A percentile compares a stretch with the other conserved stretches of the same genome.
Evolutionary conservation across 2,329 filamentous ascomycete genomes (phyloP).

Genomic region (Botrytis byssoidea): DNA sequence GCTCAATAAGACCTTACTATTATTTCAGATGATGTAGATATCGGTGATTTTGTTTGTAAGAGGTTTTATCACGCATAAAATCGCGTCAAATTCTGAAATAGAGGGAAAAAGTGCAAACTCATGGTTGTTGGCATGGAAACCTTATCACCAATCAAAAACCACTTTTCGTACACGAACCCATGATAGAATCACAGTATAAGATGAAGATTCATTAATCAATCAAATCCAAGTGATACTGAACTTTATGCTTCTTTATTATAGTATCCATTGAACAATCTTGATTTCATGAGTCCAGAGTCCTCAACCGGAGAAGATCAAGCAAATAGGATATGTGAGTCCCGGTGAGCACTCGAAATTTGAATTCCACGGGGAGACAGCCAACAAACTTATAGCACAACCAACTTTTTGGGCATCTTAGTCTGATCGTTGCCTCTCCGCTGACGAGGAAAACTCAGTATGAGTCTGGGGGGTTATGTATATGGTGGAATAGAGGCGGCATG

Average conservation of each 20-base stretch:
- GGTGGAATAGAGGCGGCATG: neutral
- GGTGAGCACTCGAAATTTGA: neutral
- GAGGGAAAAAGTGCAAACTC: constrained; percentile 6
- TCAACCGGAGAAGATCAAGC: neutral
- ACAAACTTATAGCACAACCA: neutral
- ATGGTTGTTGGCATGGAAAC: constrained; percentile 19
- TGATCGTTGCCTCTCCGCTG: neutral
- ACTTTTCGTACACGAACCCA: constrained; percentile 18
- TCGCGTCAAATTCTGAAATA: constrained; percentile 1
- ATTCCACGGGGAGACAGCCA: neutral
- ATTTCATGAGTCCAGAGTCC: no score
- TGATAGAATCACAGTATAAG: neutral
- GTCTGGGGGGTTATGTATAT: neutral
- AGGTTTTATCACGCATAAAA: neutral
- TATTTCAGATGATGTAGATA: neutral
- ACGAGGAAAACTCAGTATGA: neutral
- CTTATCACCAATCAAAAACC: constrained; percentile 20
- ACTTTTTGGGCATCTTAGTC: neutral
- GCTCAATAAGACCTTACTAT: neutral
- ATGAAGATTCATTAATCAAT: neutral
- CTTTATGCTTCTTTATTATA: neutral
- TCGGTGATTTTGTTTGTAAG: neutral
- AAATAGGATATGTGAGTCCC: neutral
- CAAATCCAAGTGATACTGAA: neutral
- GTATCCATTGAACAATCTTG: neutral